These are phyloP conservation scores for Magnaporthiopsis rhizophila DNA, from an alignment of 2,329 filamentous ascomycete species.

Conservation along the genomic window DNA sequence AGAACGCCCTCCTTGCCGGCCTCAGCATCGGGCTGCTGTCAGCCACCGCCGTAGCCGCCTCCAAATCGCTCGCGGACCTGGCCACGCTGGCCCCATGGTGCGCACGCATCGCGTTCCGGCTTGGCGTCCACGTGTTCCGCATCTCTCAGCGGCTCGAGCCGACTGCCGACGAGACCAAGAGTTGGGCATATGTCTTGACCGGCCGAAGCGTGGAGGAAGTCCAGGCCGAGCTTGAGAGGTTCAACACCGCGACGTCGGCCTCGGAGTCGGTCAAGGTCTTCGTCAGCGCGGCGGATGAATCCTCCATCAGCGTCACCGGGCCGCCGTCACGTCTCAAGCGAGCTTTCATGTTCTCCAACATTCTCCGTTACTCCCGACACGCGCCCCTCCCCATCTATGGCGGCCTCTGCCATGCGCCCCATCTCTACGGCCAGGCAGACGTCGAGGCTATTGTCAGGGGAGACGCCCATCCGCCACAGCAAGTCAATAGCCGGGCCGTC, in stretches of 20 bases:
- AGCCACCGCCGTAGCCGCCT: constrained; percentile 31
- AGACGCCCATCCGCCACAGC: too few relatives aligned
- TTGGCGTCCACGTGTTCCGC: constrained; percentile 34
- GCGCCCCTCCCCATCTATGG: constrained; percentile 28
- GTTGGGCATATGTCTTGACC: constrained; percentile 34
- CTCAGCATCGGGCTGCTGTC: constrained; percentile 37
- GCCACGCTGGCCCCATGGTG: constrained; percentile 31
- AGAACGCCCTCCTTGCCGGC: constrained; percentile 26
- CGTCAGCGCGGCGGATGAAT: constrained; percentile 26
- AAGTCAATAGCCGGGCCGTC: constrained; percentile 1
- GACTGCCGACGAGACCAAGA: constrained; percentile 17
- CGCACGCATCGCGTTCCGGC: constrained; percentile 34
- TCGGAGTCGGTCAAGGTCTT: constrained; percentile 29
- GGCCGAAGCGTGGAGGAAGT: constrained; percentile 22
- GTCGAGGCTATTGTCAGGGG: constrained; percentile 7
- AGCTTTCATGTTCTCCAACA: constrained; percentile 20
- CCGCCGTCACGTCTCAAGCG: constrained; percentile 24
- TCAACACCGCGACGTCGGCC: constrained; percentile 17
- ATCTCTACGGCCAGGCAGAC: constrained; percentile 28
- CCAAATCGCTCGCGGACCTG: constrained; percentile 30
- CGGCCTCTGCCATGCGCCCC: constrained; percentile 30
- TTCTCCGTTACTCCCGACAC: constrained; percentile 22
- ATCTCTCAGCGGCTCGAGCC: constrained; percentile 31
- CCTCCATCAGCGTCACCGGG: constrained; percentile 29
- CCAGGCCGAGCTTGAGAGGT: constrained; percentile 29